Percentiles rank a stretch among this genome's conserved stretches.
Conservation (phyloP, 108 stramenopile genomes). For the Nannochloropsis oceanica region DNA sequence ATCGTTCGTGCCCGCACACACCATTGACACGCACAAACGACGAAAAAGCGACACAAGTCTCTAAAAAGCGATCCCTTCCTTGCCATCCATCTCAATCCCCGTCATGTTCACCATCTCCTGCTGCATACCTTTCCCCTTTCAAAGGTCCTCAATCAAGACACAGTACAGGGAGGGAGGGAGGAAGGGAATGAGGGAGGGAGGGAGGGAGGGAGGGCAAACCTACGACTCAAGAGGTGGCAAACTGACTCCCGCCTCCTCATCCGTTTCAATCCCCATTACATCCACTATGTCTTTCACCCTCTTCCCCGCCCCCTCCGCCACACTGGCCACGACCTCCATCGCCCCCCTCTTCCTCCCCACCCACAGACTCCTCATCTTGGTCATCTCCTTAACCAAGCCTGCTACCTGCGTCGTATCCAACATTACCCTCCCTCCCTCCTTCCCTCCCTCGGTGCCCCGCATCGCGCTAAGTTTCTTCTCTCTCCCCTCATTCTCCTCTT, state of each 20-base stretch:
- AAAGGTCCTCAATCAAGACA: too few species aligned
- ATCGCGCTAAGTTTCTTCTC: not conserved
- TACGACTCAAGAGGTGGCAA: not conserved
- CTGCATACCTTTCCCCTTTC: too few species aligned
- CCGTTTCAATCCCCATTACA: not conserved
- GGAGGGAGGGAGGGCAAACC: too few species aligned
- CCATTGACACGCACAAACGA: too few species aligned
- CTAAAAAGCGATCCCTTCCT: too few species aligned
- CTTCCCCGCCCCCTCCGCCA: not conserved
- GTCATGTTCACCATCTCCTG: too few species aligned
- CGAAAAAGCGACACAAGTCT: too few species aligned
- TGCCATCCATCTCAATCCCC: too few species aligned
- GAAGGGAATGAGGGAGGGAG: too few species aligned
- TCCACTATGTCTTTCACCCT: not conserved
- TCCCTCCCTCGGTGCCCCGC: not conserved
- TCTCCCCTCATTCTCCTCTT: not conserved
- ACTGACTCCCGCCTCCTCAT: not conserved
- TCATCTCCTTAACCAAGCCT: not conserved
- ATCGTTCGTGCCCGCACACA: too few species aligned
- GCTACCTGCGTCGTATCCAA: not conserved
- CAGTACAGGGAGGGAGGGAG: too few species aligned
- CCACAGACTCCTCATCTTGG: not conserved
- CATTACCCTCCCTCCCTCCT: not conserved
- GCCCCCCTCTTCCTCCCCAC: not conserved
- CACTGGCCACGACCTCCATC: not conserved